Base-by-base conservation (phyloP, 352 stramenopile species). In the Globisporangium canariense region DNA sequence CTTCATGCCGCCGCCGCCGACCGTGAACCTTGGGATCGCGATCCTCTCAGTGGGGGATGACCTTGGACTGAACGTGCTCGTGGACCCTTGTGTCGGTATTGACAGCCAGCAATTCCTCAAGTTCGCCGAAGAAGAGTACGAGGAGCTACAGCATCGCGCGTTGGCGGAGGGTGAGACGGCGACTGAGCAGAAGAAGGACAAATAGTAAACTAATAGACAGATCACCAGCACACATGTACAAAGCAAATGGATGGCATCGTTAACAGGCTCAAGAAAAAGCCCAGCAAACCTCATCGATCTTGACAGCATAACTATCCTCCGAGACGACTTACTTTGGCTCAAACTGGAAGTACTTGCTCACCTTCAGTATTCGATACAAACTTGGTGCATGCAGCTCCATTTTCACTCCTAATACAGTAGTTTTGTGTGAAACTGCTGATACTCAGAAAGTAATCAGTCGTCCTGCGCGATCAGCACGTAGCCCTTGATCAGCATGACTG, bases 1-100 rank as follows among this genome's bases (percentile, higher is more conserved):
- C 9, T 94, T 94, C 58, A 77, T 92, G 54, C 85, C 85, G 11
- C 85, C 85, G n/a, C 85, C 85, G 55, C 85, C 85, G 50, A 83
- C 75, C 2, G 83, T 94, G 60, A 94, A 94, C 63, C 70, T 94
- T 16, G 85, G 85, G 46, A 73, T 94, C 22, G 81, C 80, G 43
- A 86, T 92, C 36, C 71, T 91, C 25, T 90, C 81, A 18, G 74
- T 89, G 51, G 83, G 83, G 53, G 83, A 90, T 47, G 69, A 84
- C 41, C 76, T 94, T 3, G 83, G 83, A 1, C 70, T 91, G 18
- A 92, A 91, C 56, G 83, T 90, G 47, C 74, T 90, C 20, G 82
- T 91, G 58, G 85, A 94, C 64, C 75, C 79, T 51, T 82, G 71
- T 47, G 81, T 94, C 16, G 83, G 83, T 9, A 67, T 89, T 22